Evolutionary conservation across 257 asterid genomes (phyloP).

Genomic region (Solanum lignicaule): DNA sequence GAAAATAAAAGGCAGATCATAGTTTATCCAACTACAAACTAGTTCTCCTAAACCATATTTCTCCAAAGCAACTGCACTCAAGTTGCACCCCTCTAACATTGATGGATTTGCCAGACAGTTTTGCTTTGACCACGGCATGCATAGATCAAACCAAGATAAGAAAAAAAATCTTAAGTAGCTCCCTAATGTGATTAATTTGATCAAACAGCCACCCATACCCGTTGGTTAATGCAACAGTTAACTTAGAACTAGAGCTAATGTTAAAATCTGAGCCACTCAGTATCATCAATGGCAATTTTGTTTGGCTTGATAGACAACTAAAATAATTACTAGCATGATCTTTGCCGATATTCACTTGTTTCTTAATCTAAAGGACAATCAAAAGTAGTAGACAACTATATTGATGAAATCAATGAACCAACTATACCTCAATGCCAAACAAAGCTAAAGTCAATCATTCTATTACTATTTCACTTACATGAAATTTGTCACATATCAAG

Average conservation of each 20-base stretch:
- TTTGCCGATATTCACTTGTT: not conserved
- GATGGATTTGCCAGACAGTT: not conserved
- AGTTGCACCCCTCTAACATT: not conserved
- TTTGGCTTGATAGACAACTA: not conserved
- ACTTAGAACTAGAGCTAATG: not conserved
- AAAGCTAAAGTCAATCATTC: not conserved
- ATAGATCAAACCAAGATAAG: not conserved
- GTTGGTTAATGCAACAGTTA: not conserved
- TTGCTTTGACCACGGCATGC: not conserved
- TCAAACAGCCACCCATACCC: not conserved
- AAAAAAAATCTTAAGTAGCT: not conserved
- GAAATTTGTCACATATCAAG: not conserved
- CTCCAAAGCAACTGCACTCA: not conserved
- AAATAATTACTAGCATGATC: not conserved
- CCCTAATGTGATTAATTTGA: not conserved
- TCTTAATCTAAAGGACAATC: not conserved
- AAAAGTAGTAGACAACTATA: not conserved
- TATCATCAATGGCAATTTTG: not conserved
- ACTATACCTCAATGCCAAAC: not conserved
- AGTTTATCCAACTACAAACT: not conserved
- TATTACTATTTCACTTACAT: not conserved
- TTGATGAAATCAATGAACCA: not conserved
- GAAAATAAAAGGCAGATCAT: not conserved
- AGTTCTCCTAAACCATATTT: not conserved
- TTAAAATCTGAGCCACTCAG: not conserved